Evolutionary conservation across 2,329 filamentous ascomycete species (phyloP), one percentile per base, ranked within the genome.

Genomic region (Dothiorella sarmentorum): DNA sequence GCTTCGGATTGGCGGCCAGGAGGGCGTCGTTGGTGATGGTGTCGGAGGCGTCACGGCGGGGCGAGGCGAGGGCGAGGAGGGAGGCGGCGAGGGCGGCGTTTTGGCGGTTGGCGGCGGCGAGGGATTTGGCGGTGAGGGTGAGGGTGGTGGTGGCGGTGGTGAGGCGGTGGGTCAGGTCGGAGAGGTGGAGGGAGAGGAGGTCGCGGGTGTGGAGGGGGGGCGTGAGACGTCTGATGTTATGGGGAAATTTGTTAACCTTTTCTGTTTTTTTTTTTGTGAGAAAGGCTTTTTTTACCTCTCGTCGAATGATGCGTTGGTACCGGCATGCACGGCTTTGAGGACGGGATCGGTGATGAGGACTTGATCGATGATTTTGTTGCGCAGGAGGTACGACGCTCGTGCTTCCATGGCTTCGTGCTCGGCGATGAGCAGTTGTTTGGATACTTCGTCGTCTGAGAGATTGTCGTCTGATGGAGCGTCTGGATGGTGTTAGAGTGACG

Each of bases 341-440:
- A 89, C 85, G 7, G 91, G 90, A 66, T 90, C 87, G 59, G 86
- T 85, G 64, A 85, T 84, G 63, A 94, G 73, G 56, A 90, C 84
- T 45, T 81, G 85, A 61, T 88, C 84, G 20, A 86, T 78, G 20
- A 89, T 85, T 61, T 85, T 85, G 69, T 87, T 87, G 62, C 85
- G 85, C 58, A 93, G 78, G 38, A 84, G 80, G 71, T 90, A 89
- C 60, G 80, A 80, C 58, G 89, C 85, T 67, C 85, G 85, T 24
- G 89, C 84, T 64, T 90, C 82, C 27, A 93, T 78, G 20, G 90
- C 81, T 52, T 85, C 85, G 56, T 80, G 78, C 71, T 91, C 85
- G 6, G 85, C 84, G 56, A 68, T 66, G 60, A 71, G 74, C 64
- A 83, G 73, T 64, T 79, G 74, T 42, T 77, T 76, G 62, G 81